Base-by-base conservation (phyloP, 495 filamentous ascomycete genomes). In the Arthonia radiata region DNA sequence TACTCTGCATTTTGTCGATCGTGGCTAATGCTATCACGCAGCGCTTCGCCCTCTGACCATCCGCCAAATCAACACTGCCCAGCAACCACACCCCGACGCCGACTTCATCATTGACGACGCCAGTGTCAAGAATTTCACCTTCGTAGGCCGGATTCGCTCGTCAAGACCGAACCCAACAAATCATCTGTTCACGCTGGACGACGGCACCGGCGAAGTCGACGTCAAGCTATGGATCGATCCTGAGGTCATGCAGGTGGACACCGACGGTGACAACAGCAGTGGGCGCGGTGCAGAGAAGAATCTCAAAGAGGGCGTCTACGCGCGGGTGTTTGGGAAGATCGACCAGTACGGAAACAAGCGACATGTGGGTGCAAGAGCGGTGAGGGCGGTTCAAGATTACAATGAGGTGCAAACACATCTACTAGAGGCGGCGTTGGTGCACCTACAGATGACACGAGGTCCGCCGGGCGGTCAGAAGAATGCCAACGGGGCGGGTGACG, bases 371-470 rank as follows among this genome's bases (percentile, higher is more conserved):
- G 71, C 77, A n/a, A 71, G 83, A 41, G 59, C 71, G 37, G 70
- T 94, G 26, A 64, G 76, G 21, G 66, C 71, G 4, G 47, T 94
- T 24, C 54, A 59, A 12, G 69, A 94, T 43, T 72, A 73, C 51
- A 92, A 93, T 52, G 89, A 97, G 56, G 52, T 97, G 37, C 69
- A 70, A 40, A 79, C 69, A 41, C 83, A 93, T 47, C 40, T 93
- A 27, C 62, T 97, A 4, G 82, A 94, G 45, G 77, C 81, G 4
- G 72, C 77, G 2, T 74, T 68, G 27, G 68, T 82, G 23, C 86
- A 94, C 48, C 48, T 97, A 22, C 71, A 73, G 51, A 71, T 79
- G 42, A 74, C 71, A n/a, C 57, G 66, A n/a, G 83, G 82, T 2
- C 60, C 67, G 13, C 56, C 57, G 9, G 59, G 57, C 23, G 31